phyloP scores from a whole-genome alignment of 2,329 filamentous ascomycete species.

The Diaporthe velutina region DNA sequence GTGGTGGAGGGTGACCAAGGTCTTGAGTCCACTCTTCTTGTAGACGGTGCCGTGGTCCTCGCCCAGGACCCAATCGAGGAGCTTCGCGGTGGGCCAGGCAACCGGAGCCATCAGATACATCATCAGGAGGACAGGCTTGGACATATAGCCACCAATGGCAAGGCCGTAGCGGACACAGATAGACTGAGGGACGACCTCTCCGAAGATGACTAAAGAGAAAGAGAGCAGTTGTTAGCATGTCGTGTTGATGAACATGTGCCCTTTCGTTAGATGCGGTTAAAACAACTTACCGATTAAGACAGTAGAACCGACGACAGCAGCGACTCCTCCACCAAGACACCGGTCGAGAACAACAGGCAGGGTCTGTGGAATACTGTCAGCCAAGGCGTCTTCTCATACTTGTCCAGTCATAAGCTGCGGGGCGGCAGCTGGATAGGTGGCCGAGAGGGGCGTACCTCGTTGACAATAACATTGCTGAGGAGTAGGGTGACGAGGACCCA shows the following conservation, averaged over 20 bases:
- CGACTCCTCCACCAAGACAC: slow-evolving; percentile 93
- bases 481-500: slow-evolving; percentile 97
- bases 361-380: slow-evolving; percentile 57
- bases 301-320: slow-evolving; percentile 93
- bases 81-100: slow-evolving; percentile 94
- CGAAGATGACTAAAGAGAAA: slow-evolving; percentile 84
- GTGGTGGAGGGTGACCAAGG: slow-evolving; percentile 93
- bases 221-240: slow-evolving; percentile 34
- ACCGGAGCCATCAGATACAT: slow-evolving; percentile 95
- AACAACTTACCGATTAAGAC: slow-evolving; percentile 83
- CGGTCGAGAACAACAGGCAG: slow-evolving; percentile 94
- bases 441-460: slow-evolving; percentile 66
- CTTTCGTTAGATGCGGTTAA: neutral
- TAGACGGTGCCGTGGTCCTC: slow-evolving; percentile 97
- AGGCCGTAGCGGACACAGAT: slow-evolving; percentile 96
- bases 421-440: neutral
- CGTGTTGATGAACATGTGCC: neutral
- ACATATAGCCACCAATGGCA: slow-evolving; percentile 94
- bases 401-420: neutral
- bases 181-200: slow-evolving; percentile 95
- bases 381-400: neutral
- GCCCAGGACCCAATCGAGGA: slow-evolving; percentile 92
- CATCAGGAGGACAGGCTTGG: slow-evolving; percentile 84
- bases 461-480: slow-evolving; percentile 96
- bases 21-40: slow-evolving; percentile 98